These are phyloP conservation scores for Rhizopus microsporus DNA, from an alignment of 371 early-diverging fungal species.

Conservation along the genomic window DNA sequence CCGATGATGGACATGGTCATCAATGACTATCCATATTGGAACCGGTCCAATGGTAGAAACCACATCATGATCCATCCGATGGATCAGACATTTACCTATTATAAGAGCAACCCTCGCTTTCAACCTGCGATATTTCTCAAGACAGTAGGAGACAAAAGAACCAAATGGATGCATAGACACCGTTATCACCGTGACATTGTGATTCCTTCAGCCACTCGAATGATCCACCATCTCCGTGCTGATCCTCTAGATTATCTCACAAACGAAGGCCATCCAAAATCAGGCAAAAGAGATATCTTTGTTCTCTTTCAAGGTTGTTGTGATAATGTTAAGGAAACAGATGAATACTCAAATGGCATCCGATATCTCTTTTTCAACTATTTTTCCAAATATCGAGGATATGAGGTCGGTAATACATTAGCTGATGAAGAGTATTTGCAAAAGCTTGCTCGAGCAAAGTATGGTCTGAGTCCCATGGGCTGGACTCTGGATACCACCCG, in stretches of 20 bases:
- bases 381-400: conserved; percentile 47
- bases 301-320: conserved; percentile 56
- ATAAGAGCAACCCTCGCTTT: conserved; percentile 36
- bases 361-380: conserved; percentile 48
- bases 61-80: conserved; percentile 61
- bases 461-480: conserved; percentile 57
- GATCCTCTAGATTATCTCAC: conserved; percentile 39
- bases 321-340: conserved; percentile 33
- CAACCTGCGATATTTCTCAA: conserved; percentile 54
- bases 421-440: conserved; percentile 43
- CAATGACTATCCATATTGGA: conserved; percentile 54
- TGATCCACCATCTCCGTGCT: conserved; percentile 40
- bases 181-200: conserved; percentile 54
- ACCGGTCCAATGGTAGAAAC: conserved; percentile 41
- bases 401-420: conserved; percentile 42
- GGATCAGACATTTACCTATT: conserved; percentile 55
- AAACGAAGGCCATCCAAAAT: conserved; percentile 38
- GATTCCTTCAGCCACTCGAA: conserved; percentile 54
- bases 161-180: conserved; percentile 40
- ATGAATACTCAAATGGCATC: conserved; percentile 56
- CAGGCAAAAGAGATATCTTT: conserved; percentile 43
- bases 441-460: conserved; percentile 48
- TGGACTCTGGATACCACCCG: conserved; percentile 60
- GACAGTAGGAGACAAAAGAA: conserved; percentile 53
- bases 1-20: conserved; percentile 59